Evolutionary conservation across 2,329 filamentous ascomycete genomes (phyloP).

Genomic region (Ilyonectria sp.): DNA sequence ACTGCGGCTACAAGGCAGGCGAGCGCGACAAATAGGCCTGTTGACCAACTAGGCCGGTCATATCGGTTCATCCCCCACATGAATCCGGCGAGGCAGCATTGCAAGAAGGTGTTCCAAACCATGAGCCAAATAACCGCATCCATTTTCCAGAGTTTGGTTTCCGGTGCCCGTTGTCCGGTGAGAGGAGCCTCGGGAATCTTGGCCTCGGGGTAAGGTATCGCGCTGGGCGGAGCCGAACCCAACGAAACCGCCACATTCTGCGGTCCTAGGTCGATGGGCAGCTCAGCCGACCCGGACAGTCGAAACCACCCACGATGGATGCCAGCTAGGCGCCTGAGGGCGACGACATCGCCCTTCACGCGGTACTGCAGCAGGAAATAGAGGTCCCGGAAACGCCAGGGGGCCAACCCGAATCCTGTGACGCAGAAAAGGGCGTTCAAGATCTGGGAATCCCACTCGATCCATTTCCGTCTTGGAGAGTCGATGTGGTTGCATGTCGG

Average conservation of each 20-base stretch:
- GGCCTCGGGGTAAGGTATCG: conserved; percentile 74
- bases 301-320: conserved; percentile 85
- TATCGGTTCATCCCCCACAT: conserved; percentile 88
- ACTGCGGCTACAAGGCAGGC: conserved; percentile 78
- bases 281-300: conserved; percentile 74
- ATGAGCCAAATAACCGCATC: conserved; percentile 86
- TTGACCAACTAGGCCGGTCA: conserved; percentile 83
- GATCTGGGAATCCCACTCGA: conserved; percentile 88
- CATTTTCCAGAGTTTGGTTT: conserved; percentile 81
- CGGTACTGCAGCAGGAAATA: conserved; percentile 81
- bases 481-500: conserved; percentile 80
- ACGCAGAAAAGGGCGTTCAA: conserved; percentile 87
- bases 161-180: conserved; percentile 79
- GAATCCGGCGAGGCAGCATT: conserved; percentile 79
- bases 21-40: conserved; percentile 83
- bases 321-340: conserved; percentile 78
- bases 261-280: conserved; percentile 69
- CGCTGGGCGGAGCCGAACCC: conserved; percentile 45
- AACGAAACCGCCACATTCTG: conserved; percentile 63
- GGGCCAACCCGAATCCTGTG: conserved; percentile 86
- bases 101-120: conserved; percentile 84
- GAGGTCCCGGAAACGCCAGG: conserved; percentile 87
- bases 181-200: conserved; percentile 77
- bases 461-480: conserved; percentile 85
- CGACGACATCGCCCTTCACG: conserved; percentile 64